Conservation (phyloP, 2,329 filamentous ascomycete species). For the Hypoxylon sp. region DNA sequence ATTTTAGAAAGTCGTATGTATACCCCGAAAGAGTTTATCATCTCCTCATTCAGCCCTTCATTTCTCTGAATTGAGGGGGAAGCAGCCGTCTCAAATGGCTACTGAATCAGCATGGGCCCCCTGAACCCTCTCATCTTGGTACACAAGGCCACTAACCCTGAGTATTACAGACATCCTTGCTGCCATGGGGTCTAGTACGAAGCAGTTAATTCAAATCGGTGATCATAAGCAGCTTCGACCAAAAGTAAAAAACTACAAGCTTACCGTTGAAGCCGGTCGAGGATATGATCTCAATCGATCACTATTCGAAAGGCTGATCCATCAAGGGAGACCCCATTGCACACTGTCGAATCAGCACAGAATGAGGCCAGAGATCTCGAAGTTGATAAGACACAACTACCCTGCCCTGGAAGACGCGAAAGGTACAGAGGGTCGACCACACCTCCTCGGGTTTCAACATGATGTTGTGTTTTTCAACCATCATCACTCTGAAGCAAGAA, state of each 20-base stretch:
- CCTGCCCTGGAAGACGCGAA: constrained; percentile 65
- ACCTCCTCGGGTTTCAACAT: constrained; percentile 64
- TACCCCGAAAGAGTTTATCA: constrained; percentile 3
- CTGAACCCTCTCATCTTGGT: neutral
- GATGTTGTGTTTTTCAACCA: constrained; percentile 75
- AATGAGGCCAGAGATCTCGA: constrained; percentile 73
- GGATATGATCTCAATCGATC: constrained; percentile 74
- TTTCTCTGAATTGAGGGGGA: no score
- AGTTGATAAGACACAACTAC: constrained; percentile 66
- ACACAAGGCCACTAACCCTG: no score
- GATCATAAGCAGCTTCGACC: constrained; percentile 78
- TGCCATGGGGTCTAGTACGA: constrained; percentile 61
- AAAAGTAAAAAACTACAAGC: constrained; percentile 67
- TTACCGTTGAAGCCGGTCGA: constrained; percentile 69
- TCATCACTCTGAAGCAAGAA: constrained; percentile 58
- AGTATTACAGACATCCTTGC: constrained; percentile 64
- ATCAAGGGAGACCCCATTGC: constrained; percentile 60
- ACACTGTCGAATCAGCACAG: constrained; percentile 70
- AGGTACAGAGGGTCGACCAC: constrained; percentile 56
- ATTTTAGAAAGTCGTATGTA: constrained; percentile 67
- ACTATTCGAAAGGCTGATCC: constrained; percentile 73
- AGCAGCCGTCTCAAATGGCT: no score
- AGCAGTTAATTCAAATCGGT: constrained; percentile 75
- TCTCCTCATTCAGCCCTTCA: neutral
- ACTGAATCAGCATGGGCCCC: no score